phyloP scores from a whole-genome alignment of 2,329 filamentous ascomycete species.

The Botryotinia calthae region DNA sequence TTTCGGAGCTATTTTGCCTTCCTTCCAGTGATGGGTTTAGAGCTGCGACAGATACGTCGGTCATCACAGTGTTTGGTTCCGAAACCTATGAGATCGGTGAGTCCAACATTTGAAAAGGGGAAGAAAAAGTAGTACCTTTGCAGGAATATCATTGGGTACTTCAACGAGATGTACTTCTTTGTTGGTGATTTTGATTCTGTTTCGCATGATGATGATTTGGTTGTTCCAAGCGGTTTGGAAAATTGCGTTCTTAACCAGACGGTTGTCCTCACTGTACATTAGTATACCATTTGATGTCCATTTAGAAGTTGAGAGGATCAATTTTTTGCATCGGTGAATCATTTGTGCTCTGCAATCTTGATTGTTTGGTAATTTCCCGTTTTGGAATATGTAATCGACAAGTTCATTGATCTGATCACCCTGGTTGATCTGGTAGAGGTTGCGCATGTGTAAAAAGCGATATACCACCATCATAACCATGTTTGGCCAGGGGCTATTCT shows the following conservation, averaged over 20 bases:
- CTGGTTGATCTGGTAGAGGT: neutral
- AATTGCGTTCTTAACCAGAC: neutral
- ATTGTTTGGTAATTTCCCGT: neutral
- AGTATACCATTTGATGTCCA: neutral
- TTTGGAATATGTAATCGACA: neutral
- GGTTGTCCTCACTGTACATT: neutral
- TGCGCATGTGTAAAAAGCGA: neutral
- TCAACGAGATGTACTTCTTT: neutral
- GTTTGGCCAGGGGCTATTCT: neutral
- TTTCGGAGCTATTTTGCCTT: neutral
- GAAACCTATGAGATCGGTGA: neutral
- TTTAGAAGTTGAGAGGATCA: neutral
- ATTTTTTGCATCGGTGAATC: neutral
- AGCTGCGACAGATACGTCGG: neutral
- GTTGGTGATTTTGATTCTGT: neutral
- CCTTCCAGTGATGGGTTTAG: neutral
- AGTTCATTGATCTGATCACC: neutral
- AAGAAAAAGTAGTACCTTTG: neutral
- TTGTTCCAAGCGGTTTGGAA: conserved; percentile 8
- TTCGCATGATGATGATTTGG: neutral
- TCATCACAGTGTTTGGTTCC: neutral
- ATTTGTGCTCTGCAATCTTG: conserved; percentile 1
- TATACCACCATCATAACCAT: conserved; percentile 1
- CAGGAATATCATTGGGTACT: neutral
- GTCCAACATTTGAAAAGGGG: neutral